Evolutionary conservation across 2,329 filamentous ascomycete genomes (phyloP).

Genomic region (Xenosphaeropsis pyriputrescens): DNA sequence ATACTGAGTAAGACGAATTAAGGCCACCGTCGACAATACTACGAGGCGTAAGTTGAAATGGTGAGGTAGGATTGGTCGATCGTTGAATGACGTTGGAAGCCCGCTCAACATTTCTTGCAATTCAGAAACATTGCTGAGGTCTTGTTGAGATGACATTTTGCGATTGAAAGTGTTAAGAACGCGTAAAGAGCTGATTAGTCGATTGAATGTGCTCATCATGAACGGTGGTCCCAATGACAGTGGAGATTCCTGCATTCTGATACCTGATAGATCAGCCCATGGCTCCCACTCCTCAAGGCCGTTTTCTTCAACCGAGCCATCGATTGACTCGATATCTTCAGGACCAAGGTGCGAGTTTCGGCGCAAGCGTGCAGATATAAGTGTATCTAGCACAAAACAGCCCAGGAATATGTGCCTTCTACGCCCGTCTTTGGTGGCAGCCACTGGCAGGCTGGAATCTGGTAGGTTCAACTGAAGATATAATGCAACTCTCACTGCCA

Average conservation of each 20-base stretch:
- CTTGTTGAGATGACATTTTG: constrained; percentile 3
- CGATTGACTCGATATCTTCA: constrained; percentile 27
- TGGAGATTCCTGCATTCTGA: constrained; percentile 10
- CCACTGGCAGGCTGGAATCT: constrained; percentile 10
- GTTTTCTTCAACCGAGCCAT: constrained; percentile 42
- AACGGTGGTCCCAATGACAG: constrained; percentile 15
- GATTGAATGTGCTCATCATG: constrained; percentile 18
- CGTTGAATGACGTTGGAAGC: constrained; percentile 6
- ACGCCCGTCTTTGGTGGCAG: constrained; percentile 10
- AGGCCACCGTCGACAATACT: constrained; percentile 14
- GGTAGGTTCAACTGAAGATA: constrained; percentile 23
- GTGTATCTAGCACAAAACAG: constrained; percentile 47
- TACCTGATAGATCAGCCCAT: constrained; percentile 39
- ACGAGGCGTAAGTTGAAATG: constrained; percentile 16
- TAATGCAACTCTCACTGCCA: constrained; percentile 40
- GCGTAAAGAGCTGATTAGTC: constrained; percentile 16
- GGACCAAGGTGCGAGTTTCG: constrained; percentile 31
- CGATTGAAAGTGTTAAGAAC: constrained; percentile 15
- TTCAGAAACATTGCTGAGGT: constrained; percentile 10
- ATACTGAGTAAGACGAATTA: constrained; percentile 11
- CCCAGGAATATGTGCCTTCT: constrained; percentile 33
- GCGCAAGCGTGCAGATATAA: constrained; percentile 36
- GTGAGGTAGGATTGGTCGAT: constrained; percentile 13
- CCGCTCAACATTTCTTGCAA: constrained; percentile 3
- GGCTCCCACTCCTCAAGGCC: constrained; percentile 63